These are phyloP conservation scores for Leishmania major DNA, from an alignment of 208 protist genomes.

Conservation along the genomic window DNA sequence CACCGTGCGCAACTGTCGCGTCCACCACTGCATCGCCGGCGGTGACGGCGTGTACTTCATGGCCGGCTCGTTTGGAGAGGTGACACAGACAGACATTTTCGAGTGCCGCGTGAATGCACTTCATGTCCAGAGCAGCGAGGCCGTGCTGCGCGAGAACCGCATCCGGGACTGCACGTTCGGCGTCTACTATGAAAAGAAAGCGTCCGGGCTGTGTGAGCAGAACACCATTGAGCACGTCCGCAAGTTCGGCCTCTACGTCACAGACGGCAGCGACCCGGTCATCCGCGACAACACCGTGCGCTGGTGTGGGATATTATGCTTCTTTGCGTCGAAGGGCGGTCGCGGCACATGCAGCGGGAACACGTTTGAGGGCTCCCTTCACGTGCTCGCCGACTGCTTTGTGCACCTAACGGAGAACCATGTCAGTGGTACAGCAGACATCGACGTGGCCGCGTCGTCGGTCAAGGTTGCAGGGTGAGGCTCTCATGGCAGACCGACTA, in stretches of 20 bases:
- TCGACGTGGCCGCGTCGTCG: slow-evolving; percentile 30
- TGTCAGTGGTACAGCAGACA: slow-evolving; percentile 57
- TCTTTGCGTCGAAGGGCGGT: slow-evolving; percentile 65
- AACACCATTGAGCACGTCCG: slow-evolving; percentile 84
- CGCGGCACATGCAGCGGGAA: slow-evolving; percentile 76
- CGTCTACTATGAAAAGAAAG: slow-evolving; percentile 60
- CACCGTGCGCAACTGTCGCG: slow-evolving; percentile 52
- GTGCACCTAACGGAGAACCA: slow-evolving; percentile 72
- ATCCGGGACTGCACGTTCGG: slow-evolving; percentile 83
- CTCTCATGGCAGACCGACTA: neutral
- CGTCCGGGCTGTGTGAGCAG: slow-evolving; percentile 56
- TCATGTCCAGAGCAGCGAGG: slow-evolving; percentile 49
- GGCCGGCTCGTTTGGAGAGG: slow-evolving; percentile 55
- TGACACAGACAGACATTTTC: slow-evolving; percentile 83
- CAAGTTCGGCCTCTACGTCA: slow-evolving; percentile 82
- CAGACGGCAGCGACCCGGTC: slow-evolving; percentile 68
- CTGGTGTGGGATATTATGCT: slow-evolving; percentile 78
- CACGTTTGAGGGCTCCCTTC: slow-evolving; percentile 77
- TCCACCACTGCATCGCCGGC: slow-evolving; percentile 73
- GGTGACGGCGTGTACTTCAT: slow-evolving; percentile 87
- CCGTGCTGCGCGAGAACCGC: slow-evolving; percentile 57
- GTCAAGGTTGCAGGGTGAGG: neutral
- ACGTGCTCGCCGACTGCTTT: slow-evolving; percentile 52
- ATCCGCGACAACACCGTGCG: slow-evolving; percentile 68
- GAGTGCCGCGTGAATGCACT: slow-evolving; percentile 85